phyloP scores from a whole-genome alignment of 768 basidiomycete species.

The Tremella yokohamensis region DNA sequence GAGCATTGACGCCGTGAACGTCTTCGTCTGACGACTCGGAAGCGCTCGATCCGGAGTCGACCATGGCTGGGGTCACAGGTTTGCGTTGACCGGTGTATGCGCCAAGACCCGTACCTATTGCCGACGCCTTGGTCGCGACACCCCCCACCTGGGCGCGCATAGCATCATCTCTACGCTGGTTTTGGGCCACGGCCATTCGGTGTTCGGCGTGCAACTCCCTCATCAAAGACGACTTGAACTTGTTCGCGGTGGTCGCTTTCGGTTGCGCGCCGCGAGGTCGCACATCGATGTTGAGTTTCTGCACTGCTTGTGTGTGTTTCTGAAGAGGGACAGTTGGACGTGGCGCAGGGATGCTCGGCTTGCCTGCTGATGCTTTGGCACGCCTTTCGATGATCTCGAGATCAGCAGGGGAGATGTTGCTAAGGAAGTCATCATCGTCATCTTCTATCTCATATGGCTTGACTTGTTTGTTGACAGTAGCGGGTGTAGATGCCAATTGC shows the following conservation, averaged over 20 bases:
- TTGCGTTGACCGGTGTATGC: constrained; percentile 22
- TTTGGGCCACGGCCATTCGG: constrained; percentile 10
- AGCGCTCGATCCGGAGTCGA: constrained; percentile 39
- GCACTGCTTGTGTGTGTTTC: background rate
- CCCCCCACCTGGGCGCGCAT: constrained; percentile 21
- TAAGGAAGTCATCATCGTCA: constrained; percentile 40
- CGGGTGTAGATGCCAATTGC: too few relatives aligned
- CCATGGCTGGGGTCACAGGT: constrained; percentile 14
- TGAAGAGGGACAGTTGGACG: background rate
- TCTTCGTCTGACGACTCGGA: constrained; percentile 45
- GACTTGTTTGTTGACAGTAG: constrained; percentile 8
- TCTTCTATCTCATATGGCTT: constrained; percentile 15
- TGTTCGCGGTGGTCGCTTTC: constrained; percentile 6
- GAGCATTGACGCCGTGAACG: constrained; percentile 54
- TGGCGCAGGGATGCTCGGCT: constrained; percentile 1
- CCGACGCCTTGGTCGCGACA: constrained; percentile 26
- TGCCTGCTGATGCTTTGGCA: constrained; percentile 22
- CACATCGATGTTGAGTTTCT: constrained; percentile 40
- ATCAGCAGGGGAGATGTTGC: constrained; percentile 27
- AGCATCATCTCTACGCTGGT: constrained; percentile 4
- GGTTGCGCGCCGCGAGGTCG: constrained; percentile 22
- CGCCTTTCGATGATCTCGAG: constrained; percentile 41
- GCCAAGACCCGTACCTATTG: constrained; percentile 35
- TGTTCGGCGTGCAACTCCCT: constrained; percentile 23
- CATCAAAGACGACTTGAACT: constrained; percentile 38